Evolutionary conservation across 169 alveolate genomes (phyloP), one percentile per base, ranked within the genome.

Genomic region (Cryptosporidium tyzzeri): DNA sequence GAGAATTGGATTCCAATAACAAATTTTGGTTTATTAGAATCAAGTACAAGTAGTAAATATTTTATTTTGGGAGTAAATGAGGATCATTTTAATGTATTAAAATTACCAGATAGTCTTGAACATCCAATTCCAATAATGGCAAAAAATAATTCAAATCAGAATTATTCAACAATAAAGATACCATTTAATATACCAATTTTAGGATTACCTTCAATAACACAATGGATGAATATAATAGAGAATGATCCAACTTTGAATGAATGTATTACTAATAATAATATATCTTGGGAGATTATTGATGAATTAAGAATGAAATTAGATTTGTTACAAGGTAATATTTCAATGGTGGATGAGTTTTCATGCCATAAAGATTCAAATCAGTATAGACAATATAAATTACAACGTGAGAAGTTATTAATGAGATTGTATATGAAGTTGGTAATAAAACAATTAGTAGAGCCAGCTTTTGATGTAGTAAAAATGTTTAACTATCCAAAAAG

Each of bases 1-100:
- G 89, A 80, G 51, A 73, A 9, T 53, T 80, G 89, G 89, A 39
- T 80, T 26, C 89, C 89, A 35, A 23, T 50, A 8, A 80, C 89
- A 3, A 80, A 80, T 62, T 80, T 80, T 80, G 74, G 74, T 44
- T 26, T 33, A 41, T 37, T 80, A 18, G 80, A 80, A 33, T 53
- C 68, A n/a, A 80, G 41, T 29, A n/a, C 68, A 26, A 35, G 61
- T n/a, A 23, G 59, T n/a, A 80, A 65, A 48, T 80, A 59, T 45
- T 80, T 62, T 65, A 80, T 80, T 26, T 44, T 80, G 18, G 55
- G 73, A 26, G 26, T 80, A 41, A 58, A 65, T 9, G 75, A 80
- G 1, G 89, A 80, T 26, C 55, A 80, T 44, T 80, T 62, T 80
- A 59, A 80, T 80, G 75, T 80, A 21, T 39, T 80, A 41, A 80